These are phyloP conservation scores for Leishmania amazonensis DNA, from an alignment of 208 protist genomes.

Conservation along the genomic window DNA sequence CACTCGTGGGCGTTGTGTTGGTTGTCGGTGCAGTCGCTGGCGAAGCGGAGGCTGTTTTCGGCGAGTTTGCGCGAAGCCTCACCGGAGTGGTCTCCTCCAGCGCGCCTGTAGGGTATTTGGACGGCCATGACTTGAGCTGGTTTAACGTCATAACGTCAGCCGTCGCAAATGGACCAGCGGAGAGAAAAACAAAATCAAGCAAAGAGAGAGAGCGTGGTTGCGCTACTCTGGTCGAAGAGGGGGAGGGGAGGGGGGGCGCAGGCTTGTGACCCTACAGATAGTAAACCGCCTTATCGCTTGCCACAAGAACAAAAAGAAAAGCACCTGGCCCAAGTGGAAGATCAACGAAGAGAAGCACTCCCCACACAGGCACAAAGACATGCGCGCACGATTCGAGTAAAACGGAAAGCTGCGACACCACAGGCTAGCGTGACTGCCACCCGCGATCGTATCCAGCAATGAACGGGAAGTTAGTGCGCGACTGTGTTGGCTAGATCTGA, in stretches of 20 bases:
- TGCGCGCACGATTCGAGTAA: background rate
- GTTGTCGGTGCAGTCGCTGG: background rate
- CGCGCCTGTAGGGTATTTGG: too few species aligned
- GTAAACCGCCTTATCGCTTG: background rate
- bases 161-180: background rate
- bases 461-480: background rate
- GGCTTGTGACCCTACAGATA: background rate
- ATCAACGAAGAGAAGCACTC: background rate
- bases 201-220: background rate
- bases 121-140: background rate
- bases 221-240: background rate
- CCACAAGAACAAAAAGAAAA: background rate
- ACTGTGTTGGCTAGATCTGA: background rate
- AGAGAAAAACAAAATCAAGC: background rate
- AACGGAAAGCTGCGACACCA: background rate
- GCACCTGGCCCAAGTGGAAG: background rate
- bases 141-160: constrained; percentile 6
- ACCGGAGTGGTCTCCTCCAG: background rate
- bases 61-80: constrained; percentile 1
- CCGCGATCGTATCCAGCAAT: background rate
- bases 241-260: background rate
- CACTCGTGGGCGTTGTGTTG: background rate
- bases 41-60: background rate
- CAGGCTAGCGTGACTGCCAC: background rate
- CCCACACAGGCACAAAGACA: background rate